Evolutionary conservation across 106 monocot genomes (phyloP).

Genomic region (Ottelia alismoides): DNA sequence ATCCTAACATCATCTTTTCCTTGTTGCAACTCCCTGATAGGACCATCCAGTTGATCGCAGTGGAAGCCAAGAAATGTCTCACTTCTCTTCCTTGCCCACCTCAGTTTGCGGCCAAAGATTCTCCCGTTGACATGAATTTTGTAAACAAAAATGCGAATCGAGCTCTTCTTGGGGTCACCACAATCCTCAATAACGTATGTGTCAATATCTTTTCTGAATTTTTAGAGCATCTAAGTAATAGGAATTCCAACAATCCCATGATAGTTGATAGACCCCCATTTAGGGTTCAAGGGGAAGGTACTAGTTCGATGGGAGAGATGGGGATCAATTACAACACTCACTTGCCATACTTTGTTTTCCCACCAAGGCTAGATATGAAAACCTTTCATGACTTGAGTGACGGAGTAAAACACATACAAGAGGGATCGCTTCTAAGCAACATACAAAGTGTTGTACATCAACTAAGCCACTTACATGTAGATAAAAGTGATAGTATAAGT

Average conservation of each 20-base stretch:
- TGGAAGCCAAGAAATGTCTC: constrained; percentile 17
- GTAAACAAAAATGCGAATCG: constrained; percentile 14
- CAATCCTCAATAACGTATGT: constrained; percentile 5
- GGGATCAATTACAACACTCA: no score
- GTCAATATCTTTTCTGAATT: constrained; percentile 12
- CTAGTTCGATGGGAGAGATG: background rate
- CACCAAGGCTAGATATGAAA: no score
- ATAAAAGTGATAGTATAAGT: no score
- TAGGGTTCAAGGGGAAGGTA: background rate
- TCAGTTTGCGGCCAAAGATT: background rate
- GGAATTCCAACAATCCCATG: background rate
- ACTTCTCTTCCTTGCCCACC: constrained; percentile 1
- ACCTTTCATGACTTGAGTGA: no score
- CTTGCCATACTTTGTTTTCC: no score
- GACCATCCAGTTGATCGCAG: background rate
- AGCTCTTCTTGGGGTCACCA: constrained; percentile 1
- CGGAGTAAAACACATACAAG: no score
- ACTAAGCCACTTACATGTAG: no score
- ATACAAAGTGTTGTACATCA: no score
- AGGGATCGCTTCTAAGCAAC: no score
- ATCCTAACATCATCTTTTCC: constrained; percentile 9
- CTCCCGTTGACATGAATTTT: constrained; percentile 22
- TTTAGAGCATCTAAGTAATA: background rate
- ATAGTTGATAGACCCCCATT: background rate
- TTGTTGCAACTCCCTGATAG: constrained; percentile 5